These are phyloP conservation scores for Neurospora tetrasperma DNA, from an alignment of 495 filamentous ascomycete genomes.

Conservation along the genomic window DNA sequence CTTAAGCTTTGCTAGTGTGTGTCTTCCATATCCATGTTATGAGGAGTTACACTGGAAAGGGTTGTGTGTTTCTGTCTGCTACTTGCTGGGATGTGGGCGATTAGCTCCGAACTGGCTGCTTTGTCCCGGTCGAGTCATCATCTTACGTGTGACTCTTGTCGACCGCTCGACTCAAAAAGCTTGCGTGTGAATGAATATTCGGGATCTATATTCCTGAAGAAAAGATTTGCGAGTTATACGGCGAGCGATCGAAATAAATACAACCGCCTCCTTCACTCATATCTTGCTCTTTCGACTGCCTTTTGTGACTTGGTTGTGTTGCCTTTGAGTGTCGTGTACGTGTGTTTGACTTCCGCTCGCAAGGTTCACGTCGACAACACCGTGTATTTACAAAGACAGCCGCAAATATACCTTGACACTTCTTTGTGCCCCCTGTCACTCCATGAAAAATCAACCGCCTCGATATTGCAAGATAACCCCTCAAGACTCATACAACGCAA, in stretches of 20 bases:
- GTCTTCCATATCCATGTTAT: not conserved
- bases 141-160: not conserved
- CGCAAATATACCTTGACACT: too few species aligned
- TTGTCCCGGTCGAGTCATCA: not conserved
- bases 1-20: not conserved
- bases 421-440: too few species aligned
- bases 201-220: not conserved
- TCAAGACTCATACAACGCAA: too few species aligned
- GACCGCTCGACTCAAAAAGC: not conserved
- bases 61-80: constrained; percentile 1
- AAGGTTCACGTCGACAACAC: too few species aligned
- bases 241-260: not conserved
- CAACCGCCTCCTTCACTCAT: not conserved
- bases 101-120: not conserved
- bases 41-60: constrained; percentile 1
- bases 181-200: not conserved
- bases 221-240: not conserved
- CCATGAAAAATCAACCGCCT: too few species aligned
- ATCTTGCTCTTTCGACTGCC: not conserved
- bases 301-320: not conserved
- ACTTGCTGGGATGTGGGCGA: not conserved
- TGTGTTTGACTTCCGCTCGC: not conserved
- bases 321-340: not conserved
- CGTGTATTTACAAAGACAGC: too few species aligned
- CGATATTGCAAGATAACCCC: too few species aligned